These are phyloP conservation scores for Harringtonia lauricola DNA, from an alignment of 2,329 filamentous ascomycete genomes.

Conservation along the genomic window DNA sequence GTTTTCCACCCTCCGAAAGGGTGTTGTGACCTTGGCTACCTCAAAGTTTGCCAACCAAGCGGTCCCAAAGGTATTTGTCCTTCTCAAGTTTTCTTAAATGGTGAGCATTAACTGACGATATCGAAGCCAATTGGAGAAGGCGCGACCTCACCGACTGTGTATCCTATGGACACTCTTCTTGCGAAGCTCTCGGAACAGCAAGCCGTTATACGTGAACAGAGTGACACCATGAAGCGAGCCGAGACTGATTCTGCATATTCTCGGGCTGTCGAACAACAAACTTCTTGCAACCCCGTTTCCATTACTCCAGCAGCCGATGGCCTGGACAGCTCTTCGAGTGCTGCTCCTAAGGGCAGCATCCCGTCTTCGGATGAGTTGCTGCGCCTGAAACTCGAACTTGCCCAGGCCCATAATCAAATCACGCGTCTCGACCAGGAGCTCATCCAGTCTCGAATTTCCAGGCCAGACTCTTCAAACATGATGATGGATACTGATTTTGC, in stretches of 20 bases:
- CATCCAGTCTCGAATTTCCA: slow-evolving; percentile 47
- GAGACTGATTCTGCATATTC: slow-evolving; percentile 26
- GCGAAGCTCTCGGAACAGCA: slow-evolving; percentile 66
- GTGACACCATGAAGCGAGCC: slow-evolving; percentile 34
- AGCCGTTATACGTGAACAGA: slow-evolving; percentile 45
- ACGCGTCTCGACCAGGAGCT: slow-evolving; percentile 62
- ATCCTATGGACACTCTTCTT: slow-evolving; percentile 60
- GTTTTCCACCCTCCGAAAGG: slow-evolving; percentile 25
- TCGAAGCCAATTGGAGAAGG: slow-evolving; percentile 34
- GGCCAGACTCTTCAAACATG: slow-evolving; percentile 45
- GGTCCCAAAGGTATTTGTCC: slow-evolving; percentile 35
- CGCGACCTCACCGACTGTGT: slow-evolving; percentile 25
- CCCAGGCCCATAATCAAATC: slow-evolving; percentile 59
- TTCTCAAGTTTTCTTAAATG: background rate
- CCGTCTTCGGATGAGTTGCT: slow-evolving; percentile 46
- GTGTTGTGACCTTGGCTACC: slow-evolving; percentile 35
- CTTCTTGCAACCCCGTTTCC: slow-evolving; percentile 48
- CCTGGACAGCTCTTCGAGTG: slow-evolving; percentile 39
- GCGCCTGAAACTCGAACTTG: slow-evolving; percentile 60
- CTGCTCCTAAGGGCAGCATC: slow-evolving; percentile 30
- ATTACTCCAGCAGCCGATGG: slow-evolving; percentile 51
- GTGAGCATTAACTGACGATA: background rate
- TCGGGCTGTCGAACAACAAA: slow-evolving; percentile 31
- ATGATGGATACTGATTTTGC: slow-evolving; percentile 28
- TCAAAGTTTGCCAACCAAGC: slow-evolving; percentile 46